Conservation (phyloP, 2,329 filamentous ascomycete species). For the Penicillium verrucosum region DNA sequence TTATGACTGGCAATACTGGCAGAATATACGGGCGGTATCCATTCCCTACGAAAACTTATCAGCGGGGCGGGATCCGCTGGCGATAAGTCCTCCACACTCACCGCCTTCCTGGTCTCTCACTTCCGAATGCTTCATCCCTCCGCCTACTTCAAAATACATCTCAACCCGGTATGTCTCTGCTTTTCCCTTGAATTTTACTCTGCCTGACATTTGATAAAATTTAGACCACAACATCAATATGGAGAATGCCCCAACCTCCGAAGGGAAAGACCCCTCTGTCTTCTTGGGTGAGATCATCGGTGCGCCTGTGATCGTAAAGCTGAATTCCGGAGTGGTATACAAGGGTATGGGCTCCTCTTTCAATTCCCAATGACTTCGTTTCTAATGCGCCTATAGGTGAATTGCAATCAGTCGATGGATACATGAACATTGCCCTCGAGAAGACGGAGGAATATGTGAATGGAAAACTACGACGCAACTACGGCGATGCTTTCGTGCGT, state of each 20-base stretch:
- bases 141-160: neutral
- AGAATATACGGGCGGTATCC: neutral
- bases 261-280: conserved; percentile 87
- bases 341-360: conserved; percentile 62
- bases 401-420: conserved; percentile 93
- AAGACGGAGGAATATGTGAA: conserved; percentile 91
- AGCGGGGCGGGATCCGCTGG: conserved; percentile 4
- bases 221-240: conserved; percentile 44
- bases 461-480: conserved; percentile 74
- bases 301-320: conserved; percentile 88
- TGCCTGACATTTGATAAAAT: neutral
- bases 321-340: conserved; percentile 98
- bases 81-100: conserved; percentile 4
- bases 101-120: conserved; percentile 6
- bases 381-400: conserved; percentile 60
- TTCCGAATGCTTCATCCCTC: conserved; percentile 4
- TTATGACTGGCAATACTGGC: neutral
- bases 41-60: neutral
- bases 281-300: conserved; percentile 95
- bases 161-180: neutral
- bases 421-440: conserved; percentile 99
- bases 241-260: conserved; percentile 69
- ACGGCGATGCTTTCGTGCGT: conserved; percentile 91
- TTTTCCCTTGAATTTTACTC: neutral
- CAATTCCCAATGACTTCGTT: neutral